Evolutionary conservation across 2,329 filamentous ascomycete genomes (phyloP).

Genomic region (Aspergillus phoenicis): DNA sequence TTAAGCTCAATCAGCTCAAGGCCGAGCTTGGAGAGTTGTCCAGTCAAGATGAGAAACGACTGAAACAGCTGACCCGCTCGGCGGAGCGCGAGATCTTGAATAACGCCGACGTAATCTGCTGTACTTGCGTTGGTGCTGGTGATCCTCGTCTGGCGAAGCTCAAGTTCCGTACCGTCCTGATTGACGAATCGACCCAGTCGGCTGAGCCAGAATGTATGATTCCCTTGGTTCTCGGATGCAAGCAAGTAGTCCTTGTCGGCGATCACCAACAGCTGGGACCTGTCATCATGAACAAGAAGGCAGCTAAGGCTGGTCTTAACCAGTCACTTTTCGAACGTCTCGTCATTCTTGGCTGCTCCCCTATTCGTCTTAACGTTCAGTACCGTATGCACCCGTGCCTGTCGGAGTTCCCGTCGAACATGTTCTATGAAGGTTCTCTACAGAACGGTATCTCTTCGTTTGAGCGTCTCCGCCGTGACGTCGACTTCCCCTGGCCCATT

Average conservation of each 20-base stretch:
- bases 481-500: conserved; percentile 98
- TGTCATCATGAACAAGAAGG: conserved; percentile 99
- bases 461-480: conserved; percentile 84
- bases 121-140: conserved; percentile 95
- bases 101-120: conserved; percentile 97
- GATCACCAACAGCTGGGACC: conserved; percentile 97
- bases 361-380: conserved; percentile 92
- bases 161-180: conserved; percentile 97
- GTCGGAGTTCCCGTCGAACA: conserved; percentile 96
- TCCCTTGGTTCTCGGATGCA: conserved; percentile 92
- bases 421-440: conserved; percentile 98
- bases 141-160: conserved; percentile 94
- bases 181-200: conserved; percentile 97
- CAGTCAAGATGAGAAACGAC: conserved; percentile 96
- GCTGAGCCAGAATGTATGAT: conserved; percentile 99
- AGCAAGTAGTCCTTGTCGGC: conserved; percentile 97
- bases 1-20: conserved; percentile 92
- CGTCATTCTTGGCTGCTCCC: conserved; percentile 84
- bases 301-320: conserved; percentile 93
- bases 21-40: conserved; percentile 86
- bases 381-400: conserved; percentile 99
- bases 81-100: conserved; percentile 93
- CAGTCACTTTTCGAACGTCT: conserved; percentile 98
- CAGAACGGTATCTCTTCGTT: conserved; percentile 94
- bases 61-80: conserved; percentile 90